A percentile compares a stretch with the other conserved stretches of the same genome.
These are phyloP conservation scores for Candida taoyuanica DNA, from an alignment of 805 yeast genomes.

Conservation along the genomic window DNA sequence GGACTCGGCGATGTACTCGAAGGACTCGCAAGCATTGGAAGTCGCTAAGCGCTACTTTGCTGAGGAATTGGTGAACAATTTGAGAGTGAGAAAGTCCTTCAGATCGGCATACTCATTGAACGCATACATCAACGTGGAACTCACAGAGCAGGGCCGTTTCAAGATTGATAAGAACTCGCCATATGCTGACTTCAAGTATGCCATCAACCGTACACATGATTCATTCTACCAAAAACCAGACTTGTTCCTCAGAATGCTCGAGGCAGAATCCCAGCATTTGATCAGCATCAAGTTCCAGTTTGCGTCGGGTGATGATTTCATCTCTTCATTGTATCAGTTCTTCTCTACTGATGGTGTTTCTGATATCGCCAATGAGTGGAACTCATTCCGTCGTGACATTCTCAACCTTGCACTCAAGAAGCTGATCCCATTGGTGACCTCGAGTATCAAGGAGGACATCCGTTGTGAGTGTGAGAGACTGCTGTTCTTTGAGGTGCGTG, in stretches of 20 bases:
- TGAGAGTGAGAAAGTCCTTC: slow-evolving; percentile 68
- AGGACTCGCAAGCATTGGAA: slow-evolving; percentile 56
- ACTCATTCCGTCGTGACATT: slow-evolving; percentile 62
- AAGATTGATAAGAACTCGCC: slow-evolving; percentile 78
- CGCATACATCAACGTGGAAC: slow-evolving; percentile 64
- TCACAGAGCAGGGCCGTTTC: slow-evolving; percentile 79
- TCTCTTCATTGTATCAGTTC: slow-evolving; percentile 46
- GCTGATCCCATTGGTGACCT: slow-evolving; percentile 60
- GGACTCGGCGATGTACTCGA: slow-evolving; percentile 45
- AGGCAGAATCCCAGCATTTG: slow-evolving; percentile 80
- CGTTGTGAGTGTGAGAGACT: slow-evolving; percentile 70
- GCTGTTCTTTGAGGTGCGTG: slow-evolving; percentile 66
- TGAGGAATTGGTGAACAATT: slow-evolving; percentile 76
- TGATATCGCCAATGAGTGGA: slow-evolving; percentile 77
- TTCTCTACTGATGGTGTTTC: slow-evolving; percentile 76
- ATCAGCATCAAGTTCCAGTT: slow-evolving; percentile 57
- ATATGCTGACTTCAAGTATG: slow-evolving; percentile 87
- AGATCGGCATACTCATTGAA: slow-evolving; percentile 58
- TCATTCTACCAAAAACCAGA: slow-evolving; percentile 76
- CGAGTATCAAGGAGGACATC: slow-evolving; percentile 78
- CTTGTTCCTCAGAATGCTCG: slow-evolving; percentile 79
- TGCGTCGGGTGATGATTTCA: slow-evolving; percentile 33
- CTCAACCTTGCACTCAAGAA: slow-evolving; percentile 64
- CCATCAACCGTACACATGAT: slow-evolving; percentile 72
- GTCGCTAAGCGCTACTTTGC: slow-evolving; percentile 74